These are phyloP conservation scores for Hirsutella rhossiliensis DNA, from an alignment of 2,329 filamentous ascomycete genomes.

Conservation along the genomic window DNA sequence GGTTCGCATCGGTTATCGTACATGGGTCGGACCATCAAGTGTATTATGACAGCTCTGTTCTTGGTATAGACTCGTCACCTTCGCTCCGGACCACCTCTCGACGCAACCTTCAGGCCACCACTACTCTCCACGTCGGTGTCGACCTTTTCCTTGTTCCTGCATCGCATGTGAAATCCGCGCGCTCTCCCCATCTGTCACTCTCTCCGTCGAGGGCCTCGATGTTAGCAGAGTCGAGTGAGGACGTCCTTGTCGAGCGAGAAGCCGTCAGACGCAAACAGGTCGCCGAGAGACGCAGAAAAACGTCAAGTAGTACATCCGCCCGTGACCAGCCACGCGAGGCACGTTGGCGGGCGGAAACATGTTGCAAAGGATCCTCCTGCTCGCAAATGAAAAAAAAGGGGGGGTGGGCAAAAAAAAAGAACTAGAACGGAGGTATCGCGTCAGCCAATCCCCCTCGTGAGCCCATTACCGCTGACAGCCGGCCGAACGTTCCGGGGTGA, in stretches of 20 bases:
- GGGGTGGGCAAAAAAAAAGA: slow-evolving; percentile 9
- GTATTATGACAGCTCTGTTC: slow-evolving; percentile 22
- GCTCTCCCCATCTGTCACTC: neutral
- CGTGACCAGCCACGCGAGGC: slow-evolving; percentile 16
- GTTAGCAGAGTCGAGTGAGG: neutral
- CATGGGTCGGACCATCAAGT: slow-evolving; percentile 19
- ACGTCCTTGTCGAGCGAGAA: neutral
- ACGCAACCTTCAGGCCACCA: neutral
- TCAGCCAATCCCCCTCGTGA: slow-evolving; percentile 14
- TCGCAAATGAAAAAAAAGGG: slow-evolving; percentile 10
- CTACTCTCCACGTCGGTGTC: slow-evolving; percentile 9
- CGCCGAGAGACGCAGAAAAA: slow-evolving; percentile 18
- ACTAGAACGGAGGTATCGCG: slow-evolving; percentile 22
- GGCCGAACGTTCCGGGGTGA: slow-evolving; percentile 9
- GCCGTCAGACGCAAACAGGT: slow-evolving; percentile 10
- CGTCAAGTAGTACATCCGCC: slow-evolving; percentile 24
- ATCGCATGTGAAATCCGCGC: slow-evolving; percentile 3
- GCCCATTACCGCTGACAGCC: slow-evolving; percentile 12
- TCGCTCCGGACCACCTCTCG: neutral
- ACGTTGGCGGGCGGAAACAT: slow-evolving; percentile 19
- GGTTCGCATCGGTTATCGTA: neutral
- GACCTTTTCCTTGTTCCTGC: slow-evolving; percentile 3
- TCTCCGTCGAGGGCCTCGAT: neutral
- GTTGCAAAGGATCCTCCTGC: slow-evolving; percentile 21
- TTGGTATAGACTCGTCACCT: slow-evolving; percentile 14